A percentile compares a stretch with the other conserved stretches of the same genome.
Conservation (phyloP, 1,139 yeast species). For the Candida neerlandica region DNA sequence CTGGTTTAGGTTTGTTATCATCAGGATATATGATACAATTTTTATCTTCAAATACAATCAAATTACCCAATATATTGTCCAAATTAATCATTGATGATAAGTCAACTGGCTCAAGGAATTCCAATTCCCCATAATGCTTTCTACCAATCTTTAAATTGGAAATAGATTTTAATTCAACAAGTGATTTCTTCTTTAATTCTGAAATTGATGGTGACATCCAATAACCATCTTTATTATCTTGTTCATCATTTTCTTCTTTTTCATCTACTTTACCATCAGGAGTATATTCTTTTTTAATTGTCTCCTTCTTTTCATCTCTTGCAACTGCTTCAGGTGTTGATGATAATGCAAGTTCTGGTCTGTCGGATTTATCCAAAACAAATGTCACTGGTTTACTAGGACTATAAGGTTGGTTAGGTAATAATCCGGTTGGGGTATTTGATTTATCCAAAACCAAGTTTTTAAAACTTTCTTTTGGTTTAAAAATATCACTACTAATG, state of each 20-base stretch:
- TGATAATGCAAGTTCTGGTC: slow-evolving; percentile 10
- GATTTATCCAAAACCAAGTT: slow-evolving; percentile 58
- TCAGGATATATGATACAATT: slow-evolving; percentile 78
- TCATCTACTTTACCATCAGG: slow-evolving; percentile 19
- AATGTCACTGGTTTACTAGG: slow-evolving; percentile 43
- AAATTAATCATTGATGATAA: slow-evolving; percentile 63
- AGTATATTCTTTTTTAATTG: slow-evolving; percentile 1
- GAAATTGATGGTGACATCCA: slow-evolving; percentile 82
- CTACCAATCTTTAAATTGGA: slow-evolving; percentile 76
- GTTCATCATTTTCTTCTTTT: slow-evolving; percentile 15
- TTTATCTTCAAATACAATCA: slow-evolving; percentile 62
- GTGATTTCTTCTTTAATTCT: slow-evolving; percentile 58
- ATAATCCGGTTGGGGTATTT: slow-evolving; percentile 16
- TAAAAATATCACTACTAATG: slow-evolving; percentile 69
- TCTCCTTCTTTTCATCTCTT: slow-evolving; percentile 13
- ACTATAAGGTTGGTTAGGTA: slow-evolving; percentile 13
- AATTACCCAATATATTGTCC: slow-evolving; percentile 64
- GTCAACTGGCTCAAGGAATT: slow-evolving; percentile 82
- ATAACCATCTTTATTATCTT: slow-evolving; percentile 56
- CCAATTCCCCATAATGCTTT: slow-evolving; percentile 72
- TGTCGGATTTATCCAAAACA: slow-evolving; percentile 21
- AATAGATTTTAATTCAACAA: slow-evolving; percentile 68
- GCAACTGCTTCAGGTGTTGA: slow-evolving; percentile 16
- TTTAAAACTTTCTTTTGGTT: slow-evolving; percentile 62
- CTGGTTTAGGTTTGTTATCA: slow-evolving; percentile 60